phyloP scores from a whole-genome alignment of 306 rosid genomes.

The Fragaria nilgerrensis region DNA sequence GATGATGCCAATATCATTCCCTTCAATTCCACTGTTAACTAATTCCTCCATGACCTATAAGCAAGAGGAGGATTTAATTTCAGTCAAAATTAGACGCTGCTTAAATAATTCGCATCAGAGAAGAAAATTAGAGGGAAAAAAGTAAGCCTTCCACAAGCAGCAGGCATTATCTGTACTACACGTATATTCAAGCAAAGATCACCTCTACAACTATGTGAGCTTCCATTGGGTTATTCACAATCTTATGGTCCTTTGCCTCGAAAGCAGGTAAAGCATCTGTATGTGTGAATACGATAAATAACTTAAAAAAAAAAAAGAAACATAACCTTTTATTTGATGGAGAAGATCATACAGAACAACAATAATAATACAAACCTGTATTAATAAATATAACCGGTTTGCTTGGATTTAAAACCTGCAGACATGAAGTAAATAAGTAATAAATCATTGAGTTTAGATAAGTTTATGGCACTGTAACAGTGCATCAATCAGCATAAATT shows the following conservation, averaged over 20 bases:
- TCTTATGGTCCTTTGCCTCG: constrained; percentile 71
- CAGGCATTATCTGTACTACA: background rate
- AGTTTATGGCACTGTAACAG: background rate
- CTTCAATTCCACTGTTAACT: constrained; percentile 64
- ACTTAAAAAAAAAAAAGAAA: constrained; percentile 20
- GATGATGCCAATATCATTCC: constrained; percentile 74
- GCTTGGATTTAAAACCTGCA: constrained; percentile 77
- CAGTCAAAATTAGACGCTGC: background rate
- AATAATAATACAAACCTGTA: constrained; percentile 55
- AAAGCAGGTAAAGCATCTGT: constrained; percentile 76
- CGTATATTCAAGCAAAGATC: constrained; percentile 16
- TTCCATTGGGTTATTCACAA: constrained; percentile 72
- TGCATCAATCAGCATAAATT: background rate
- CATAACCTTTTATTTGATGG: background rate
- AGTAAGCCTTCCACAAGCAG: background rate
- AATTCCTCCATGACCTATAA: constrained; percentile 64
- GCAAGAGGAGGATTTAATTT: constrained; percentile 18
- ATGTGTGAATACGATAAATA: constrained; percentile 12
- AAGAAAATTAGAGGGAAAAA: background rate
- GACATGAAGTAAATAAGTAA: constrained; percentile 1
- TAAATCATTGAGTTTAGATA: background rate
- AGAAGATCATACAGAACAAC: constrained; percentile 16
- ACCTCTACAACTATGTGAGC: constrained; percentile 79
- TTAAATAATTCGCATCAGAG: constrained; percentile 15
- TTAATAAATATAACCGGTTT: constrained; percentile 82